These are phyloP conservation scores for Peronospora belbahrii DNA, from an alignment of 352 stramenopile genomes.

Conservation along the genomic window DNA sequence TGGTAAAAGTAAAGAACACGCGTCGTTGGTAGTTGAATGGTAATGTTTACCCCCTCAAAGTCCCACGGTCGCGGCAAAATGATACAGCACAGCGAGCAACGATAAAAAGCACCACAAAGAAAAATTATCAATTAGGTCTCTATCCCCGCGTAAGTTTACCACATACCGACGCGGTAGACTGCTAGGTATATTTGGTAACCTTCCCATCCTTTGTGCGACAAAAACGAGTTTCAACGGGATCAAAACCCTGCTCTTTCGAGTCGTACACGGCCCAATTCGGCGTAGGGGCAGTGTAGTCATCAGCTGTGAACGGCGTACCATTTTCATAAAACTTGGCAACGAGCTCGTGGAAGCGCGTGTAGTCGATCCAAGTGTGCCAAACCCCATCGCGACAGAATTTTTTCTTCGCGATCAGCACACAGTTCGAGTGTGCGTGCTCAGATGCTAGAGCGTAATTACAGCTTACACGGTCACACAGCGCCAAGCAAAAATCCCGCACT, in stretches of 20 bases:
- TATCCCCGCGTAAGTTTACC: conserved; percentile 29
- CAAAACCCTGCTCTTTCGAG: conserved; percentile 93
- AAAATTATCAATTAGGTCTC: conserved; percentile 11
- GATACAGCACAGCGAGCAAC: no score
- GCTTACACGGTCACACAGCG: conserved; percentile 66
- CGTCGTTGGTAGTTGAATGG: no score
- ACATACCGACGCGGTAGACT: conserved; percentile 77
- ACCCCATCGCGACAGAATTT: conserved; percentile 83
- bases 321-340: conserved; percentile 76
- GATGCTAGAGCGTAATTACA: conserved; percentile 91
- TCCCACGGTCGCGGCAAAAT: no score
- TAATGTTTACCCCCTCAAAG: no score
- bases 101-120: no score
- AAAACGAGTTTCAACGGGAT: conserved; percentile 92
- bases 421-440: conserved; percentile 95
- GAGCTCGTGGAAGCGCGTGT: conserved; percentile 93
- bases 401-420: conserved; percentile 91
- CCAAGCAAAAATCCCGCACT: conserved; percentile 88
- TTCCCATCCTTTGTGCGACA: conserved; percentile 82
- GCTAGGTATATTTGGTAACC: conserved; percentile 78
- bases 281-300: conserved; percentile 93
- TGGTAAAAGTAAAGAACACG: no score
- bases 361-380: conserved; percentile 99
- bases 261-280: conserved; percentile 95
- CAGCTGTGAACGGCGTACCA: conserved; percentile 82